Evolutionary conservation across 257 asterid species (phyloP).

Genomic region (Cordia subcordata): DNA sequence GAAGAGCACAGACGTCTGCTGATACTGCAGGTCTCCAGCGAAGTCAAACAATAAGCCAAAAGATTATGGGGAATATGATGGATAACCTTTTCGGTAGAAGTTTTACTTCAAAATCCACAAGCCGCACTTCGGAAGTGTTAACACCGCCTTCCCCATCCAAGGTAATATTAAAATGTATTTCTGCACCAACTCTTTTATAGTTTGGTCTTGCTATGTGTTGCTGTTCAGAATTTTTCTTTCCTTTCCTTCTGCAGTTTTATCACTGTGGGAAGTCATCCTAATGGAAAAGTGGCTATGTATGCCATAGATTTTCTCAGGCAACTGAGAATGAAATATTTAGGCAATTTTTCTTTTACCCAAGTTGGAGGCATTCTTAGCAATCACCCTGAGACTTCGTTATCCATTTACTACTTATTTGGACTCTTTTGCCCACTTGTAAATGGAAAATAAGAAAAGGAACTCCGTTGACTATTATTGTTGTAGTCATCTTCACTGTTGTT

Average conservation of each 20-base stretch:
- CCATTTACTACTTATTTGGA: too few relatives aligned
- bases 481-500: too few relatives aligned
- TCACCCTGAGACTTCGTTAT: too few relatives aligned
- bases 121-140: conserved; percentile 41
- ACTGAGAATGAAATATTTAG: conserved; percentile 96
- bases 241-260: conserved; percentile 15
- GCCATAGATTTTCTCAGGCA: conserved; percentile 98
- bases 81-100: conserved; percentile 57
- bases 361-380: too few relatives aligned
- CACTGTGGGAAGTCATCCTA: conserved; percentile 97
- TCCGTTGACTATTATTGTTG: too few relatives aligned
- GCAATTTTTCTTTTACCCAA: too few relatives aligned
- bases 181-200: conserved; percentile 4
- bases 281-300: conserved; percentile 99
- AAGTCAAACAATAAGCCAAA: conserved; percentile 92
- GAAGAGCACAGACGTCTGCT: conserved; percentile 42
- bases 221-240: too few relatives aligned
- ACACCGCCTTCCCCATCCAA: conserved; percentile 74
- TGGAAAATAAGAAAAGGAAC: too few relatives aligned
- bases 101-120: conserved; percentile 70
- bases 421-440: too few relatives aligned
- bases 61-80: conserved; percentile 57
- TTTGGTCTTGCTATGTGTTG: neutral
- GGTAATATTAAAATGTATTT: conserved; percentile 38
- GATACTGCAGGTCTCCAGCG: conserved; percentile 61